phyloP scores from a whole-genome alignment of 75 land plant species.

The Pinus tabuliformis region DNA sequence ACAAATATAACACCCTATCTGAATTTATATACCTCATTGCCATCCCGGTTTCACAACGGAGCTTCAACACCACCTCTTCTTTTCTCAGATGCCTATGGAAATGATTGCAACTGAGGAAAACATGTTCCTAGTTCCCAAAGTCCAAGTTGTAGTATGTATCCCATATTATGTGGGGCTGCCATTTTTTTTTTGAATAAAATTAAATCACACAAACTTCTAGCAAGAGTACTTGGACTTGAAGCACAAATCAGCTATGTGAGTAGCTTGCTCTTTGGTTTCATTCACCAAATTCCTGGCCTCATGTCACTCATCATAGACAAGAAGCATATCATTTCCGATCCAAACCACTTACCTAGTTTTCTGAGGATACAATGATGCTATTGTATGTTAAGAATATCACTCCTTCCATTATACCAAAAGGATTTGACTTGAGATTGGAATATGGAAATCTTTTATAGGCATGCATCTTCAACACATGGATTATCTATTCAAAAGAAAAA shows the following conservation, averaged over 20 bases:
- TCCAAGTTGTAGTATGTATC: conserved; percentile 93
- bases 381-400: conserved; percentile 90
- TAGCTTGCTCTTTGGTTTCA: conserved; percentile 88
- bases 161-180: conserved; percentile 97
- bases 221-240: conserved; percentile 81
- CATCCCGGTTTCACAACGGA: no score
- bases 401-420: conserved; percentile 85
- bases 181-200: conserved; percentile 98
- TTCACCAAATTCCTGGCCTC: no score
- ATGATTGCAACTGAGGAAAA: conserved; percentile 67
- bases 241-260: conserved; percentile 95
- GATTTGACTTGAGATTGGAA: conserved; percentile 88
- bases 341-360: conserved; percentile 94
- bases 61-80: no score
- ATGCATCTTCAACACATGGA: conserved; percentile 55
- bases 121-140: conserved; percentile 93
- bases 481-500: no score
- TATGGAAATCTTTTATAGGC: conserved; percentile 93
- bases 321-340: conserved; percentile 81
- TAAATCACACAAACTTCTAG: conserved; percentile 88
- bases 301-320: conserved; percentile 98
- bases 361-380: conserved; percentile 97
- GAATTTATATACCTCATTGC: no score
- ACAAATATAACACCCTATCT: no score
- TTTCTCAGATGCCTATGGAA: conserved; percentile 28